A percentile compares a stretch with the other conserved stretches of the same genome.
These are phyloP conservation scores for Trichoderma endophyticum DNA, from an alignment of 2,329 filamentous ascomycete genomes.

Conservation along the genomic window DNA sequence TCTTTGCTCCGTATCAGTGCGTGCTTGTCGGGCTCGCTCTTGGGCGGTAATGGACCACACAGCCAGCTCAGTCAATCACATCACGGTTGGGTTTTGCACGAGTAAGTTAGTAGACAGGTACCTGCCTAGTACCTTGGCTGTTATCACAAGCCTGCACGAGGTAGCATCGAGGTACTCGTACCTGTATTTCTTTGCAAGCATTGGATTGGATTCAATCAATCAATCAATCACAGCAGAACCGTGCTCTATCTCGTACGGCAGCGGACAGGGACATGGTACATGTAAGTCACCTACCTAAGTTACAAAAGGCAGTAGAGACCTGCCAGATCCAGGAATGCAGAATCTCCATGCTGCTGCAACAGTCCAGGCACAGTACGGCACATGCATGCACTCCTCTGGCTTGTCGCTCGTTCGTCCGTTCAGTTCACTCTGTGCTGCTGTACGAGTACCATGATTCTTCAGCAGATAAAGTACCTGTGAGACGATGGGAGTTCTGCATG, in stretches of 20 bases:
- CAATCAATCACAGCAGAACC: not conserved
- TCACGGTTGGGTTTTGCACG: not conserved
- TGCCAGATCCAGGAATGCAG: not conserved
- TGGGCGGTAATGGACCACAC: not conserved
- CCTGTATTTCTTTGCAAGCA: not conserved
- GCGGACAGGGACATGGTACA: not conserved
- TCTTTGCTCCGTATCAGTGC: not conserved
- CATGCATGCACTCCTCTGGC: not conserved
- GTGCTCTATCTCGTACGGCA: not conserved
- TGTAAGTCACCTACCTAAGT: not conserved
- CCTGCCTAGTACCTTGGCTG: not conserved
- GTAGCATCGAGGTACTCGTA: not conserved
- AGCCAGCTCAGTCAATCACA: not conserved
- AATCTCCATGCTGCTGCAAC: not conserved
- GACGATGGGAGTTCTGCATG: not conserved
- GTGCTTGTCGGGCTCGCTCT: not conserved
- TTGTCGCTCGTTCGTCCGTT: not conserved
- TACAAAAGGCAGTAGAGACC: not conserved
- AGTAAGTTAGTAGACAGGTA: not conserved
- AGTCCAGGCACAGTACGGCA: not conserved
- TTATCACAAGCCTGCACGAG: not conserved
- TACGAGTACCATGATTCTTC: not conserved
- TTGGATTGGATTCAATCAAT: not conserved
- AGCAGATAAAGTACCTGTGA: not conserved
- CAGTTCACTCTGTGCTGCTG: not conserved